These are phyloP conservation scores for Senecio squalidus DNA, from an alignment of 140 eudicot genomes.

Conservation along the genomic window DNA sequence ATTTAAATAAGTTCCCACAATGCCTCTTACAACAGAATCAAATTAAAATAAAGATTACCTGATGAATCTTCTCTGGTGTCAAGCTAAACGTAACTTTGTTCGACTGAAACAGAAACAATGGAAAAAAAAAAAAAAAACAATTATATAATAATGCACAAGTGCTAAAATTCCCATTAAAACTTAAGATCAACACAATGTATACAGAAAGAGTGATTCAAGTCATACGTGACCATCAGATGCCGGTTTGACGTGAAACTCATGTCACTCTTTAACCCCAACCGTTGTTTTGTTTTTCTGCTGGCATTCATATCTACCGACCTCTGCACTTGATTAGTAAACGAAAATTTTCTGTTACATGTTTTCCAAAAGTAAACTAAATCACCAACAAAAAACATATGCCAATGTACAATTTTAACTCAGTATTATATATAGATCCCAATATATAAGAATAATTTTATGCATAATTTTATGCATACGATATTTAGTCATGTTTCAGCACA, in stretches of 20 bases:
- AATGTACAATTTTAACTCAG: no score
- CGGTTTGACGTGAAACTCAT: constrained; percentile 78
- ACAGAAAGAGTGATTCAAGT: neutral
- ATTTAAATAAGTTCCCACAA: no score
- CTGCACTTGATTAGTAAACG: constrained; percentile 52
- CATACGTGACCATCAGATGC: constrained; percentile 94
- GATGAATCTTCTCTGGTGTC: constrained; percentile 96
- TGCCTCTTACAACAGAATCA: neutral
- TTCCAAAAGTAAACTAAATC: constrained; percentile 19
- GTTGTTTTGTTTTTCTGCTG: constrained; percentile 53
- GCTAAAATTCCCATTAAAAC: no score
- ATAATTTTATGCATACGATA: constrained; percentile 2
- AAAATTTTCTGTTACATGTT: constrained; percentile 21
- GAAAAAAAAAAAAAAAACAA: no score
- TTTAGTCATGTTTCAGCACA: neutral
- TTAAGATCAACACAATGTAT: neutral
- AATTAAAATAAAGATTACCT: constrained; percentile 48
- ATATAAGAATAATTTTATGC: no score
- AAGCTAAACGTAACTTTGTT: constrained; percentile 89
- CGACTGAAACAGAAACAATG: constrained; percentile 50
- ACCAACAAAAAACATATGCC: constrained; percentile 23
- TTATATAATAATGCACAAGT: no score
- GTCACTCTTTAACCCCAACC: constrained; percentile 82
- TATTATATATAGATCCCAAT: constrained; percentile 3
- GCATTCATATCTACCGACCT: constrained; percentile 69